These are phyloP conservation scores for Boletus bicolor DNA, from an alignment of 768 basidiomycete species.

Conservation along the genomic window DNA sequence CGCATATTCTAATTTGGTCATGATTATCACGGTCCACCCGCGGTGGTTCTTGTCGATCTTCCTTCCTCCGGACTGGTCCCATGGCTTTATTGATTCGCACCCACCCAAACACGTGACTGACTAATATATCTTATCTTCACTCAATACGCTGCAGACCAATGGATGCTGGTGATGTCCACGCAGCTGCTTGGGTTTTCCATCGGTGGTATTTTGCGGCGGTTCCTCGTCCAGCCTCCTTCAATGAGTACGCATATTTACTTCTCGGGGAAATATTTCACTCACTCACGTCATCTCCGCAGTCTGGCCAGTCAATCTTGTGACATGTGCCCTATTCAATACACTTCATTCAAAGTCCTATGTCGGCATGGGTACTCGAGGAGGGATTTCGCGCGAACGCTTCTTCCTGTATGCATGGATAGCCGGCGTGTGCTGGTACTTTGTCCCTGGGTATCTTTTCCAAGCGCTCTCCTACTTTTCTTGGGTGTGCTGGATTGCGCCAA, in stretches of 20 bases:
- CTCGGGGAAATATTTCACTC: not conserved
- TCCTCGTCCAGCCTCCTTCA: conserved; percentile 61
- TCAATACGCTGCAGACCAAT: conserved; percentile 39
- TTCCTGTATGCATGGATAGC: conserved; percentile 43
- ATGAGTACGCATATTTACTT: conserved; percentile 45
- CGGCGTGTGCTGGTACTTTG: conserved; percentile 45
- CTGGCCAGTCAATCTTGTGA: conserved; percentile 71
- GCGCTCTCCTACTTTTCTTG: conserved; percentile 60
- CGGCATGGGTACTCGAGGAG: conserved; percentile 43
- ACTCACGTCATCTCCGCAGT: conserved; percentile 45
- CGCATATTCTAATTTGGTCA: not conserved
- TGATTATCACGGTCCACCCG: not conserved
- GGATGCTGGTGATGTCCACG: conserved; percentile 67
- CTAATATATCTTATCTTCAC: not conserved
- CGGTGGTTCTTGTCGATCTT: not conserved
- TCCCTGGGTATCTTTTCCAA: conserved; percentile 74
- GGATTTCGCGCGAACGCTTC: conserved; percentile 52
- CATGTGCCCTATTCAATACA: conserved; percentile 71
- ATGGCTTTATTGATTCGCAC: not conserved
- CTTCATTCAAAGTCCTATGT: conserved; percentile 54
- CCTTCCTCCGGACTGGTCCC: not conserved
- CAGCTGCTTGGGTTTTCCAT: conserved; percentile 66
- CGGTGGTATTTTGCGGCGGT: conserved; percentile 56
- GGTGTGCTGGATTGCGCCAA: conserved; percentile 67
- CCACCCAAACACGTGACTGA: not conserved